Conservation (phyloP, 345 rosid species). For the Clarkia xantiana region DNA sequence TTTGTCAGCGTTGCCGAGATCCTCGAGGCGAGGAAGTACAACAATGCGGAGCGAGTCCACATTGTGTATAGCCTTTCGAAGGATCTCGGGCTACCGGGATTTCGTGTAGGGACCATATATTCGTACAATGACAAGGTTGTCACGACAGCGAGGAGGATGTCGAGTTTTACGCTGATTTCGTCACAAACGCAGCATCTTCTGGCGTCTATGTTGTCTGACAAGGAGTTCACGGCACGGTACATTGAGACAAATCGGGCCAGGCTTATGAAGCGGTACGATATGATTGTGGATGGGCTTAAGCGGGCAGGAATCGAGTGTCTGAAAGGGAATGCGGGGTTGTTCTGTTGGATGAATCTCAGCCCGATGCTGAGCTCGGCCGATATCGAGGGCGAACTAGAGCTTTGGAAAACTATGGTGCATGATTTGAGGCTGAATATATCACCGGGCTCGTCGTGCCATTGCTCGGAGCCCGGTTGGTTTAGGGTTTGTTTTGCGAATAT, state of each 20-base stretch:
- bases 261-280: conserved; percentile 3
- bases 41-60: conserved; percentile 22
- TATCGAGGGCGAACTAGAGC: conserved; percentile 23
- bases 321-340: conserved; percentile 22
- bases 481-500: conserved; percentile 19
- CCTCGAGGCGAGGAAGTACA: conserved; percentile 16
- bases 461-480: conserved; percentile 25
- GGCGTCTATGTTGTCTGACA: conserved; percentile 11
- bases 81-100: conserved; percentile 47
- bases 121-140: conserved; percentile 35
- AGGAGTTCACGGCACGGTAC: conserved; percentile 3
- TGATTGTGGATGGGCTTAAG: conserved; percentile 17
- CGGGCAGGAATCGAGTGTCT: conserved; percentile 17
- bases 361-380: conserved; percentile 16
- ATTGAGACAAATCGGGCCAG: conserved; percentile 1
- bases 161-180: conserved; percentile 42
- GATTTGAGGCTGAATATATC: conserved; percentile 21
- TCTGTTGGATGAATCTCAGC: conserved; percentile 27
- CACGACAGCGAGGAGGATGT: conserved; percentile 37
- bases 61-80: conserved; percentile 44
- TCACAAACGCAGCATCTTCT: conserved; percentile 42
- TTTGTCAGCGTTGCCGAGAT: conserved; percentile 38
- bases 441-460: conserved; percentile 28
- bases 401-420: conserved; percentile 22
- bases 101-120: conserved; percentile 41